Conservation (phyloP, 306 rosid genomes). For the Parietaria judaica region DNA sequence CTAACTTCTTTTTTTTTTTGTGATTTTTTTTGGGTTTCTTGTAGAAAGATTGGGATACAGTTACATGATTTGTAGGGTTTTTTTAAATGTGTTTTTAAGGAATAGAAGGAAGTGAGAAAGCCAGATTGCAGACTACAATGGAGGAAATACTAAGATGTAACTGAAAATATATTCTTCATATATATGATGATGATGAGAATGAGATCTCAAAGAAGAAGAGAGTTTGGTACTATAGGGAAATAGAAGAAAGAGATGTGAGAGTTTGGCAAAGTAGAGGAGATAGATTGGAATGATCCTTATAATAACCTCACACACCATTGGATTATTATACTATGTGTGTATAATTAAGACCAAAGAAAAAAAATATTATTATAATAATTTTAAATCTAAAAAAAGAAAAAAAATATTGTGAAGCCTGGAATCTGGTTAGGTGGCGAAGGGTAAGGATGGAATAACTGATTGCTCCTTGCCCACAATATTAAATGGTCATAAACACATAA, state of each 20-base stretch:
- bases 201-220: not conserved
- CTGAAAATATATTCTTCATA: not conserved
- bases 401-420: not conserved
- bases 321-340: not conserved
- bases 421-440: constrained; percentile 2
- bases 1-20: constrained; percentile 2
- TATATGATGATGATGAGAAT: not conserved
- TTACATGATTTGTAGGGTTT: constrained; percentile 66
- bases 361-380: not conserved
- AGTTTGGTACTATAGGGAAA: not conserved
- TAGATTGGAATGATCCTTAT: not conserved
- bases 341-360: not conserved
- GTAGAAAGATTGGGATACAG: not conserved
- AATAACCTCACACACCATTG: not conserved
- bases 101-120: constrained; percentile 20
- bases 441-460: constrained; percentile 4
- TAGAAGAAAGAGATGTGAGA: constrained; percentile 1
- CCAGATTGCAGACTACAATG: constrained; percentile 37
- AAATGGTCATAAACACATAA: not conserved
- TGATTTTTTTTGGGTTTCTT: constrained; percentile 3
- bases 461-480: not conserved
- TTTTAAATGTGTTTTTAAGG: constrained; percentile 59
- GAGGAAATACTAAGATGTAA: not conserved
- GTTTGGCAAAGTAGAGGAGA: not conserved
- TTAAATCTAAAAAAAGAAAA: not conserved